Base-by-base conservation (phyloP, 2,329 filamentous ascomycete genomes). In the Talaromyces sp. region DNA sequence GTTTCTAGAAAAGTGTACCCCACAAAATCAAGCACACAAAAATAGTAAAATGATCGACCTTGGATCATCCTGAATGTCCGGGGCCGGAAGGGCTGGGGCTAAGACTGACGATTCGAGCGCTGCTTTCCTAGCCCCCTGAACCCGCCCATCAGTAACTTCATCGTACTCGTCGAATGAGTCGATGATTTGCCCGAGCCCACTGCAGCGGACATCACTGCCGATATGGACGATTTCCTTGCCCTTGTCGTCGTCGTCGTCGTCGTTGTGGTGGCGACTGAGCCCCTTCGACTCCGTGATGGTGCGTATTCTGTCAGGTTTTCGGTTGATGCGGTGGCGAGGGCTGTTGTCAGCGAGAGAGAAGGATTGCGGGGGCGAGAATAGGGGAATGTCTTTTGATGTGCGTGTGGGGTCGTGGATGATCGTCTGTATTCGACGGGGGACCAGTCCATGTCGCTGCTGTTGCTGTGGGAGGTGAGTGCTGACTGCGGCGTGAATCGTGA, bases 91-190 rank as follows among this genome's bases (percentile, higher is more conserved):
- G n/a, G 5, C 13, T 51, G 34, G 25, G 56, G 38, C 38, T 45
- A 59, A 31, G 40, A 45, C 40, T 45, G 49, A 6, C 61, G 61
- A 34, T 6, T 53, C 15, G 25, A 17, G 15, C 61, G 61, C 31
- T 63, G 61, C 38, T 63, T 63, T 1, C 64, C 60, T 59, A 66
- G 64, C 25, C 64, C 62, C 65, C 61, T 51, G 34, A 67, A 64
- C 11, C 65, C 62, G 56, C 65, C 65, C 61, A 67, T 63, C 56
- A 67, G 31, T 17, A 62, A 58, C 27, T 64, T 67, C 61, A 67
- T 67, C 6, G 62, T 38, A 60, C 53, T 64, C 25, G 51, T 45
- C 19, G 58, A 54, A 51, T 49, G 31, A 17, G 11, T 11, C 7
- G 59, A 34, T 59, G 22, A 59, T 59, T 59, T 60, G 61, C 54